These are phyloP conservation scores for Massarina eburnea DNA, from an alignment of 2,329 filamentous ascomycete genomes.

Conservation along the genomic window DNA sequence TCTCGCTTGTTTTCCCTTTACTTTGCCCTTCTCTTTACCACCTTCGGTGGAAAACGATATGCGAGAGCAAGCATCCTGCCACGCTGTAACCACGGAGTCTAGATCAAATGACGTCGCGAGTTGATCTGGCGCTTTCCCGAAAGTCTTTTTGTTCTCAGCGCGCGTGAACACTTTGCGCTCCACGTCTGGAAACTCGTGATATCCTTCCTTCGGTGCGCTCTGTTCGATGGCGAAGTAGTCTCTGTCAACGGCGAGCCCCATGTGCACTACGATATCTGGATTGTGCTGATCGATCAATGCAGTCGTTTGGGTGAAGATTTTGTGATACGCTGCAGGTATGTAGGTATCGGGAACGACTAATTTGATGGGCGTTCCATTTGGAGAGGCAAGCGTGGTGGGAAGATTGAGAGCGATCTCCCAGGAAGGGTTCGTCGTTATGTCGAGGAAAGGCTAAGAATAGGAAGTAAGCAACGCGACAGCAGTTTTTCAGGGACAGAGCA, in stretches of 20 bases:
- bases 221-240: conserved; percentile 72
- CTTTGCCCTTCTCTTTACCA: conserved; percentile 7
- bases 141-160: conserved; percentile 26
- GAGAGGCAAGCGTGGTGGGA: conserved; percentile 30
- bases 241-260: conserved; percentile 72
- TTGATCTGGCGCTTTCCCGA: conserved; percentile 20
- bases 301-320: conserved; percentile 66
- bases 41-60: conserved; percentile 1
- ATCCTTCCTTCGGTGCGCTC: conserved; percentile 70
- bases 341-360: conserved; percentile 67
- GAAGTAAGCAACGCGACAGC: conserved; percentile 5
- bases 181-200: conserved; percentile 66
- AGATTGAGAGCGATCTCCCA: conserved; percentile 74
- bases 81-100: conserved; percentile 15
- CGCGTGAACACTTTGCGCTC: conserved; percentile 52
- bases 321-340: conserved; percentile 70
- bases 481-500: not conserved
- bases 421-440: conserved; percentile 73
- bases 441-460: conserved; percentile 69
- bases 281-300: conserved; percentile 56
- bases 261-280: conserved; percentile 69
- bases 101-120: conserved; percentile 28
- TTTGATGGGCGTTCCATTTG: conserved; percentile 45
- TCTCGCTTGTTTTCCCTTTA: conserved; percentile 7
- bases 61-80: conserved; percentile 14